Conservation (phyloP, 495 filamentous ascomycete genomes). For the Neurospora tetrasperma region DNA sequence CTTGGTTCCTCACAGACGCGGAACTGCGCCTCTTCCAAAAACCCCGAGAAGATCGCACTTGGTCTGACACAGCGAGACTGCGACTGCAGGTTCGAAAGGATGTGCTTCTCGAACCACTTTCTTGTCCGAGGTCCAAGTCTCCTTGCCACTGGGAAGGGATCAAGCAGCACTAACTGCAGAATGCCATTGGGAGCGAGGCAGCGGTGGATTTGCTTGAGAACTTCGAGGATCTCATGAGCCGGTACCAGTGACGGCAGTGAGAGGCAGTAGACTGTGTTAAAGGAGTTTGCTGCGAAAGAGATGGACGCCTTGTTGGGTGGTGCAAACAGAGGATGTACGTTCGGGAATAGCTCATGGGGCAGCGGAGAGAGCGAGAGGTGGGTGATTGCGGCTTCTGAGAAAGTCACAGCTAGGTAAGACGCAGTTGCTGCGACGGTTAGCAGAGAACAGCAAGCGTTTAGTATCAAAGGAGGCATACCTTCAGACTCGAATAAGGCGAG, state of each 20-base stretch:
- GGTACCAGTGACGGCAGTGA: slow-evolving; percentile 28
- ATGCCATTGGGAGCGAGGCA: slow-evolving; percentile 27
- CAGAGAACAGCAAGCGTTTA: neutral
- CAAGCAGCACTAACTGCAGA: slow-evolving; percentile 37
- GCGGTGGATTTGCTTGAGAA: slow-evolving; percentile 30
- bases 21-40: slow-evolving; percentile 32
- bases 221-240: slow-evolving; percentile 25
- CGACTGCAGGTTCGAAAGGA: slow-evolving; percentile 35
- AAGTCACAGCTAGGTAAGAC: slow-evolving; percentile 30
- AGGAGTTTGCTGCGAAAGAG: slow-evolving; percentile 25
- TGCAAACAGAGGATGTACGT: slow-evolving; percentile 25
- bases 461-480: slow-evolving; percentile 15
- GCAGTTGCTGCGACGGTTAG: slow-evolving; percentile 28
- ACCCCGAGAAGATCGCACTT: slow-evolving; percentile 30
- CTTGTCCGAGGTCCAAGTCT: slow-evolving; percentile 36
- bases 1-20: slow-evolving; percentile 23
- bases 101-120: slow-evolving; percentile 38
- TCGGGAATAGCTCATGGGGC: slow-evolving; percentile 26
- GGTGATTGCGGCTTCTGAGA: slow-evolving; percentile 19
- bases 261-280: slow-evolving; percentile 24
- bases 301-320: slow-evolving; percentile 22
- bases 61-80: slow-evolving; percentile 36
- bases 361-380: slow-evolving; percentile 29
- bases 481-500: slow-evolving; percentile 35
- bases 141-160: slow-evolving; percentile 32